Evolutionary conservation across 805 yeast species (phyloP).

Genomic region (Wickerhamiella kurtzmanii): DNA sequence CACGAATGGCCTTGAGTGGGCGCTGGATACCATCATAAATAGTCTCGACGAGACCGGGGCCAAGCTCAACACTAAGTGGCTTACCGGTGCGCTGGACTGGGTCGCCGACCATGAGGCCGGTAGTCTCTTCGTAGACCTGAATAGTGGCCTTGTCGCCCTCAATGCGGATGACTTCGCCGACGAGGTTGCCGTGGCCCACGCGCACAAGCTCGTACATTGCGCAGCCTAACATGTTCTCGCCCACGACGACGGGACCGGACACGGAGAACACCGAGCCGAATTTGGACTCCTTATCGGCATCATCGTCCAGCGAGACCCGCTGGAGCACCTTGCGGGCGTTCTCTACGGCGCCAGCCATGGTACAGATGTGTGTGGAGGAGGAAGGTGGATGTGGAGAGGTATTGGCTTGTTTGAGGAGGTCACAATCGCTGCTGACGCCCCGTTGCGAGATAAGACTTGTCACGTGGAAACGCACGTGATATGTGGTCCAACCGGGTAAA

Average conservation of each 20-base stretch:
- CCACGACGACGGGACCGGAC: conserved; percentile 95
- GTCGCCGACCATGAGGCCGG: conserved; percentile 98
- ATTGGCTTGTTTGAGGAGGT: background rate
- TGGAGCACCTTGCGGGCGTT: conserved; percentile 90
- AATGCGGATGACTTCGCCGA: conserved; percentile 97
- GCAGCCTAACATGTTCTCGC: conserved; percentile 98
- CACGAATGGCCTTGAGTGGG: conserved; percentile 88
- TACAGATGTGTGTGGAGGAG: background rate
- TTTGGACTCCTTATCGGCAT: conserved; percentile 47
- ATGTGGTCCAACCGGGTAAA: too few species aligned
- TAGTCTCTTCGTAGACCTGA: conserved; percentile 98
- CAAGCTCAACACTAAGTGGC: conserved; percentile 96
- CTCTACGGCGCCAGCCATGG: conserved; percentile 35
- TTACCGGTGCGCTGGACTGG: conserved; percentile 97
- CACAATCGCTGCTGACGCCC: background rate
- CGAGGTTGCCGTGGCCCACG: conserved; percentile 93
- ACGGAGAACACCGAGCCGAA: conserved; percentile 80
- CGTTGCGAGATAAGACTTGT: background rate
- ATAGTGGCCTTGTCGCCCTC: conserved; percentile 94
- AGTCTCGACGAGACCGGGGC: conserved; percentile 99
- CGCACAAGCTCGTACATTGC: conserved; percentile 98
- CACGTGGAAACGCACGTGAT: background rate
- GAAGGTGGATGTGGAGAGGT: background rate
- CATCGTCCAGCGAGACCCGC: conserved; percentile 67
- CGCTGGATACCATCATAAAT: conserved; percentile 99